phyloP scores from a whole-genome alignment of 257 asterid species.

The Solanum bulbocastanum region DNA sequence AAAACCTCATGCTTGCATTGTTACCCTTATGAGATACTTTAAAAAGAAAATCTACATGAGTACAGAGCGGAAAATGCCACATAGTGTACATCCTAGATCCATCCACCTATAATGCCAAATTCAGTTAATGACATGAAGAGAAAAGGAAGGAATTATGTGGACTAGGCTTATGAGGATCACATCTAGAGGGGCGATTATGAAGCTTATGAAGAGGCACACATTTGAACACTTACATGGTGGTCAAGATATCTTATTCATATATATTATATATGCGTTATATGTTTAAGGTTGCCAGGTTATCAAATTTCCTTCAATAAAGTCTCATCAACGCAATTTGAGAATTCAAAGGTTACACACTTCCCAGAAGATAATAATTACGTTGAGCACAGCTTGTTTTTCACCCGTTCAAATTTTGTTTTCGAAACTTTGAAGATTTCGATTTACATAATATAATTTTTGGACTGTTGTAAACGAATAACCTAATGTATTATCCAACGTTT shows the following conservation, averaged over 20 bases:
- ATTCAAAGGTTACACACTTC: background rate
- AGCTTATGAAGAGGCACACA: background rate
- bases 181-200: background rate
- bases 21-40: background rate
- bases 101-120: background rate
- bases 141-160: background rate
- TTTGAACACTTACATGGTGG: background rate
- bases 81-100: background rate
- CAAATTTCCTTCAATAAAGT: background rate
- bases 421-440: background rate
- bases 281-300: background rate
- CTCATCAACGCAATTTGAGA: background rate
- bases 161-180: background rate
- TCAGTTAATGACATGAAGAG: background rate
- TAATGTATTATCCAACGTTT: background rate
- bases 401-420: background rate
- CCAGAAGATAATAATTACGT: background rate
- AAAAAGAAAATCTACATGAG: background rate
- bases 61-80: background rate
- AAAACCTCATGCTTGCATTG: background rate
- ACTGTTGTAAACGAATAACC: background rate
- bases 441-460: background rate
- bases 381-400: background rate
- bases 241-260: background rate
- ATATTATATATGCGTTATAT: background rate